phyloP scores from a whole-genome alignment of 495 filamentous ascomycete species.

The Penicillium alfredii region DNA sequence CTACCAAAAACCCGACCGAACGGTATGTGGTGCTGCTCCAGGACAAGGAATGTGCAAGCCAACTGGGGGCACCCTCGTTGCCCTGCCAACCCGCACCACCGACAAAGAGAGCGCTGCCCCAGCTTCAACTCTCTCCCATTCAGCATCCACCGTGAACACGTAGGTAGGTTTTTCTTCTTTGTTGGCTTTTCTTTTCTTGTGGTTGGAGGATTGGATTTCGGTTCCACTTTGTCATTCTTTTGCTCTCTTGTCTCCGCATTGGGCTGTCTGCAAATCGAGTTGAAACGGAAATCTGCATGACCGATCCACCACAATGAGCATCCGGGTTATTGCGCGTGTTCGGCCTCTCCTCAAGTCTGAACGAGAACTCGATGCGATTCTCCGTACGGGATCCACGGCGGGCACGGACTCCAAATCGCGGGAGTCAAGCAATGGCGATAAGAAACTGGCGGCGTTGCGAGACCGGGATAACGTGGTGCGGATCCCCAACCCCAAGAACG shows the following conservation, averaged over 20 bases:
- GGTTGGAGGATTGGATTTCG: no score
- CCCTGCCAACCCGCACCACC: background rate
- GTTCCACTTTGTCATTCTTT: background rate
- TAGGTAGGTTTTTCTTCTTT: conserved; percentile 15
- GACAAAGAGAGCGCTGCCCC: no score
- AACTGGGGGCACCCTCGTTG: background rate
- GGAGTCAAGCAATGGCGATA: conserved; percentile 21
- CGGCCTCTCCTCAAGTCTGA: conserved; percentile 81
- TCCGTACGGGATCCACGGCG: conserved; percentile 48
- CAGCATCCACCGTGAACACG: conserved; percentile 18
- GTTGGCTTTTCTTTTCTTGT: conserved; percentile 7
- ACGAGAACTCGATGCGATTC: conserved; percentile 75
- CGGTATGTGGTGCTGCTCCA: background rate
- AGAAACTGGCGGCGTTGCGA: conserved; percentile 37
- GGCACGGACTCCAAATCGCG: conserved; percentile 18
- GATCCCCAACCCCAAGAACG: conserved; percentile 93
- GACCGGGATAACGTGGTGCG: conserved; percentile 67
- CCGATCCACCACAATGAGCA: conserved; percentile 40
- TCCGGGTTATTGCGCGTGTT: conserved; percentile 84
- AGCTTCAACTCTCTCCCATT: conserved; percentile 12
- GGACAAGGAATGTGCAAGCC: no score
- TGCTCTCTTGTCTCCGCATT: conserved; percentile 4
- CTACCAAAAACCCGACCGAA: background rate
- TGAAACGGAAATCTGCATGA: conserved; percentile 13
- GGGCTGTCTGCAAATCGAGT: conserved; percentile 1